Evolutionary conservation across 2,329 filamentous ascomycete species (phyloP).

Genomic region (Neophaeococcomyces aloes): DNA sequence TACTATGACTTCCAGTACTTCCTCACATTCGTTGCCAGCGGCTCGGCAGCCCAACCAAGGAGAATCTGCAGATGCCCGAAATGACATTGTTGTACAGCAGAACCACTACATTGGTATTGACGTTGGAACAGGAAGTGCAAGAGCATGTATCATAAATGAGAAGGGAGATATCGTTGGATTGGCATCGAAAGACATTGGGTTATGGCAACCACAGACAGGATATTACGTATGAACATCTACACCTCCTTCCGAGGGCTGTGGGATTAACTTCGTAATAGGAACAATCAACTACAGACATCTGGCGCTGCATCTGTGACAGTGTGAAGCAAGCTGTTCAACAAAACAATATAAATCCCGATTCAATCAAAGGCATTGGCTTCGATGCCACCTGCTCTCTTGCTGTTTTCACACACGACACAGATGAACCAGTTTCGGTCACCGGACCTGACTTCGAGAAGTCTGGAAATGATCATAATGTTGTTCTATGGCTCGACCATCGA

Average conservation of each 20-base stretch:
- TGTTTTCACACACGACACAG: slow-evolving; percentile 78
- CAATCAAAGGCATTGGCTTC: slow-evolving; percentile 85
- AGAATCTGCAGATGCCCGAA: slow-evolving; percentile 38
- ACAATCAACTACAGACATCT: slow-evolving; percentile 97
- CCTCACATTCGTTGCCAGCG: not conserved
- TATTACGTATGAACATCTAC: slow-evolving; percentile 53
- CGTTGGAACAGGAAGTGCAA: slow-evolving; percentile 88
- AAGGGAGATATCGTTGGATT: slow-evolving; percentile 73
- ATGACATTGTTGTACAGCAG: slow-evolving; percentile 46
- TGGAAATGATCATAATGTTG: slow-evolving; percentile 82
- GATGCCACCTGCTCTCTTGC: slow-evolving; percentile 97
- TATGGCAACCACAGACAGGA: slow-evolving; percentile 67
- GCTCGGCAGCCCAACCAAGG: slow-evolving; percentile 19
- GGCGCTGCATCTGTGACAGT: slow-evolving; percentile 84
- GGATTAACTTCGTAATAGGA: slow-evolving; percentile 45
- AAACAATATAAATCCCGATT: slow-evolving; percentile 63
- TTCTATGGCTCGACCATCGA: slow-evolving; percentile 94
- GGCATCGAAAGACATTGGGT: slow-evolving; percentile 63
- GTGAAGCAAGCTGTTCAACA: slow-evolving; percentile 74
- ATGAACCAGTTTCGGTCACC: slow-evolving; percentile 84
- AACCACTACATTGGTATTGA: slow-evolving; percentile 76
- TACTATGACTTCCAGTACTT: not conserved
- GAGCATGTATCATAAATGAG: slow-evolving; percentile 89
- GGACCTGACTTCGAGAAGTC: slow-evolving; percentile 73
- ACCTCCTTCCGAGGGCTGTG: not conserved